A percentile compares a stretch with the other conserved stretches of the same genome.
These are phyloP conservation scores for Pleurotus pulmonarius DNA, from an alignment of 768 basidiomycete species.

Conservation along the genomic window DNA sequence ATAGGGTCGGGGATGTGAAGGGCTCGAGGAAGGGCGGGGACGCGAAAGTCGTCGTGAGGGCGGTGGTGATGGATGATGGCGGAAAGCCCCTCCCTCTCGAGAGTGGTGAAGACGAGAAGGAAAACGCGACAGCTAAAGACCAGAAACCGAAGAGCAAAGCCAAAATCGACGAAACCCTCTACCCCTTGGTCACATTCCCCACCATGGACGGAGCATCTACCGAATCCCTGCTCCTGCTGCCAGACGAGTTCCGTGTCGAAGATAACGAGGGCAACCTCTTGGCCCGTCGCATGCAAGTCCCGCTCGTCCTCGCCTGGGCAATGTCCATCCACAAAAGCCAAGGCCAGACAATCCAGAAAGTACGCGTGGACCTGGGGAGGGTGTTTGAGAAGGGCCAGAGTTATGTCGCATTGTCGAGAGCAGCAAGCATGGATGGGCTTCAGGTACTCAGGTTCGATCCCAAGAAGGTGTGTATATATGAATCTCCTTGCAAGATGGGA, in stretches of 20 bases:
- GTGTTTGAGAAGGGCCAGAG: conserved; percentile 77
- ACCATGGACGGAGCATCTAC: conserved; percentile 20
- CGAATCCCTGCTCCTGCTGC: conserved; percentile 44
- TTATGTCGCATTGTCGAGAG: conserved; percentile 64
- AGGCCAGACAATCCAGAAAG: conserved; percentile 75
- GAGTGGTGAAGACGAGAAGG: conserved; percentile 50
- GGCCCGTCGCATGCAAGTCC: conserved; percentile 41
- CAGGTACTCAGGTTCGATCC: conserved; percentile 60
- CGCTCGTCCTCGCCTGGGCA: conserved; percentile 74
- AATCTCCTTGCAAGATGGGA: not conserved
- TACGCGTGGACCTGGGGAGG: conserved; percentile 73
- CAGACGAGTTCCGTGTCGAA: conserved; percentile 51
- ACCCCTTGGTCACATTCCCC: conserved; percentile 46
- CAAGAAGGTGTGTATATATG: conserved; percentile 38
- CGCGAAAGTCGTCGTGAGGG: conserved; percentile 18
- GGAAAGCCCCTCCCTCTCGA: conserved; percentile 28
- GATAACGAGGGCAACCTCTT: conserved; percentile 47
- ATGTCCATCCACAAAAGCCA: conserved; percentile 85
- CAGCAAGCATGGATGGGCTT: conserved; percentile 57
- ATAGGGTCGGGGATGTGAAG: conserved; percentile 12
- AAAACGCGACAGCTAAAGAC: conserved; percentile 34
- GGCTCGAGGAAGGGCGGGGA: conserved; percentile 9
- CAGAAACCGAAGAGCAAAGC: conserved; percentile 22
- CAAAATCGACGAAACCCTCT: conserved; percentile 31
- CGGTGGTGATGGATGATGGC: conserved; percentile 35